These are phyloP conservation scores for Alternaria postmessia DNA, from an alignment of 2,329 filamentous ascomycete species.

Conservation along the genomic window DNA sequence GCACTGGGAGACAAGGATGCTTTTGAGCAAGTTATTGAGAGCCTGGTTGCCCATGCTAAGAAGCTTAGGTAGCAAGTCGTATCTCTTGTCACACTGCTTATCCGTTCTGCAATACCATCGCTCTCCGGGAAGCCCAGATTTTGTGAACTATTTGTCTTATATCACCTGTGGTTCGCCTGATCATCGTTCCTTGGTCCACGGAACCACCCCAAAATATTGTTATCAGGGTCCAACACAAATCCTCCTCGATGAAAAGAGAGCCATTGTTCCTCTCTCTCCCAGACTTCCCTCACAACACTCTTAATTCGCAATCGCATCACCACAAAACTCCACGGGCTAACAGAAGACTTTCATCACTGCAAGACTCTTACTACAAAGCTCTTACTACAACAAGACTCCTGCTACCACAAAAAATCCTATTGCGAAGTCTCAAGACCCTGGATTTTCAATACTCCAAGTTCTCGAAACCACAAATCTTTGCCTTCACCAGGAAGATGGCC, in stretches of 20 bases:
- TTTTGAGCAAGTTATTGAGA: conserved; percentile 96
- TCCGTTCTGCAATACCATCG: not conserved
- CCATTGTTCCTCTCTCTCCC: not conserved
- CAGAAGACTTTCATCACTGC: not conserved
- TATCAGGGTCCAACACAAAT: not conserved
- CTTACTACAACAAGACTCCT: not conserved
- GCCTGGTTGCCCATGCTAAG: conserved; percentile 88
- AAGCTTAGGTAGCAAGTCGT: conserved; percentile 70
- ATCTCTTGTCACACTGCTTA: not conserved
- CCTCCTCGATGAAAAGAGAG: not conserved
- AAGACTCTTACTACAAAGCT: not conserved
- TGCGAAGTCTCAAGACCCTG: not conserved
- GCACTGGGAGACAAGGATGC: conserved; percentile 90
- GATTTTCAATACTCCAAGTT: not conserved
- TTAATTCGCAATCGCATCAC: not conserved
- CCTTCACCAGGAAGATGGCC: not conserved
- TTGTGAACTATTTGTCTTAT: not conserved
- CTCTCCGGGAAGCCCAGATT: not conserved
- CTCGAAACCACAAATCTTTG: not conserved
- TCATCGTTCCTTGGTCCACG: not conserved
- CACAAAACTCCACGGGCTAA: not conserved
- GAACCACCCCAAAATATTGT: not conserved
- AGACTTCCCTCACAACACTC: not conserved
- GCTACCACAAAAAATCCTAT: not conserved
- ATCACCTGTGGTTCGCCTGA: not conserved